Base-by-base conservation (phyloP, 176 grass and related monocot species). In the Tuctoria greenei region DNA sequence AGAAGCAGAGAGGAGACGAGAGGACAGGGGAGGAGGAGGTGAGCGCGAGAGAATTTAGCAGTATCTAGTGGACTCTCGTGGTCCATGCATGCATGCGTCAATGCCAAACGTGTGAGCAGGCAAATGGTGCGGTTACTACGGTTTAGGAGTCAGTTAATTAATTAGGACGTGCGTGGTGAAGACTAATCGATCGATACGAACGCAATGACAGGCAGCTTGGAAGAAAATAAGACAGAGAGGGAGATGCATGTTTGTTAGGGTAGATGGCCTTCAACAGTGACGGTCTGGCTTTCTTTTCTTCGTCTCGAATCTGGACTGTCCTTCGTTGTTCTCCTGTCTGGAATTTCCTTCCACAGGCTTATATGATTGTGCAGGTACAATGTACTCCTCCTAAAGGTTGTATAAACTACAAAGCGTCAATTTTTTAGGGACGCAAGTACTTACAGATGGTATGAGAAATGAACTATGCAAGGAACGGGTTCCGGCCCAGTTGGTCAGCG, bases 41-140 rank as follows among this genome's bases (percentile, higher is more conserved):
- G 40, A 57, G 3, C 17, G 4, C 4, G n/a, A n/a, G 24, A 58
- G 74, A 51, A 69, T 79, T 79, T 70, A 61, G 66, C 5, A 27
- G 8, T n/a, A n/a, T n/a, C n/a, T 23, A 47, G 54, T 2, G 26
- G 61, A 5, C n/a, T n/a, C 12, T 46, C 42, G 74, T 28, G 67
- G 67, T 36, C 73, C 69, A 67, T 73, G 67, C 28, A 20, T 15
- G 17, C 23, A 63, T 71, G 37, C 63, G 67, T 56, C 25, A 70
- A 81, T 74, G 71, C 39, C 71, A 68, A 86, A 55, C 63, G 84
- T 69, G 71, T 80, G 70, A 79, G n/a, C n/a, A n/a, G n/a, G 24
- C 52, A 18, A 73, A 66, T 86, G 70, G 76, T 60, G 52, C 55
- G 17, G 54, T 71, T 10, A 77, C 81, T 86, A 69, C 72, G 37